Base-by-base conservation (phyloP, 73 alveolate genomes). In the Paramecium octaurelia region DNA sequence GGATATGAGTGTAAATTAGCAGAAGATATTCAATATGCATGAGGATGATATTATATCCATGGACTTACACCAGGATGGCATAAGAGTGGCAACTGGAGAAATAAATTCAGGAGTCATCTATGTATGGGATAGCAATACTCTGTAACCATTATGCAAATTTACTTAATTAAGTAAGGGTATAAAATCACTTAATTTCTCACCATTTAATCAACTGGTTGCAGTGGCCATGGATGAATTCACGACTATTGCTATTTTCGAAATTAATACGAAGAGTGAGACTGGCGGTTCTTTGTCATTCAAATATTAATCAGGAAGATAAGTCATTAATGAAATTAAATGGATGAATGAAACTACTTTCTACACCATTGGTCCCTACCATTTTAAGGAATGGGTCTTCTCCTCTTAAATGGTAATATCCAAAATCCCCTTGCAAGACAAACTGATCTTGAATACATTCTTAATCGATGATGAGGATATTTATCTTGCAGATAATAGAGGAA, bases 61-160 rank as follows among this genome's bases (percentile, higher is more conserved):
- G 34, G 99, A 99, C 24, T 77, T 97, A 58, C 94, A 96, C 59
- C 88, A 96, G 16, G 96, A 96, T 85, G 94, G 93, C 18, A 95
- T 88, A 38, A 60, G 95, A 54, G 97, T 97, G 21, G 99, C 99
- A 16, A 97, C 99, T 16, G 99, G 98, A 4, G 97, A 95, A 60
- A 87, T 96, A 9, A 98, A 97, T 14, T 93, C 96, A 7, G 93
- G 93, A 48, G 96, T 84, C 7, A 93, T 98, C 38, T 96, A 88
- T 92, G 95, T 98, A n/a, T 98, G 99, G 99, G 98, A 98, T 85
- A 94, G 98, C 8, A 59, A 73, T 50, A 94, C 98, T 54, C 92
- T 97, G 93, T 93, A 86, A 58, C 95, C 93, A 64, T 80, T 92
- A 27, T 95, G 90, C 50, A 93, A 92, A 42, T 91, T 98, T 16